Conservation (phyloP, 345 rosid genomes). For the Lenwebbia sp. region DNA sequence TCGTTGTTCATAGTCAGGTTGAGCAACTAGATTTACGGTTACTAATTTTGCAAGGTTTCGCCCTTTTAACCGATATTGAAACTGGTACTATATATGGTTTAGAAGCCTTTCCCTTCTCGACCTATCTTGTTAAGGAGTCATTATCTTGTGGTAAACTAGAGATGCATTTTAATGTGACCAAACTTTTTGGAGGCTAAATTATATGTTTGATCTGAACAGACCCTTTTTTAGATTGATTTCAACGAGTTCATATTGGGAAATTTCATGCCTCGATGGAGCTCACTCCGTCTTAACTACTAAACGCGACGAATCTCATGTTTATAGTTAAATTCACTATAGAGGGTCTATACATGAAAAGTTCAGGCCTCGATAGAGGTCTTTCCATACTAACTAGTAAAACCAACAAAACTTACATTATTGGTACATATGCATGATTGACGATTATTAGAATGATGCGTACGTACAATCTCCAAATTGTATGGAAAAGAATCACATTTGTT, state of each 20-base stretch:
- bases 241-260: neutral
- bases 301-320: neutral
- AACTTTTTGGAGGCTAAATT: neutral
- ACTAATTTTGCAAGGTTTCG: too few relatives aligned
- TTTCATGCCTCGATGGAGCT: neutral
- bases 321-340: neutral
- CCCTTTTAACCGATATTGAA: too few relatives aligned
- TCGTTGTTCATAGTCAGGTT: too few relatives aligned
- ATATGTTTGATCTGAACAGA: neutral
- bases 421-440: neutral
- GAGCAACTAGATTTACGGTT: too few relatives aligned
- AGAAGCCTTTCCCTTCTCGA: neutral
- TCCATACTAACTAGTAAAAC: neutral
- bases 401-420: neutral
- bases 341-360: neutral
- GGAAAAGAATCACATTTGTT: neutral
- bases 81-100: neutral
- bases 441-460: neutral
- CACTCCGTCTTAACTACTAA: neutral
- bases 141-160: neutral
- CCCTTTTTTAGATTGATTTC: neutral
- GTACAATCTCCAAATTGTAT: neutral
- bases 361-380: neutral
- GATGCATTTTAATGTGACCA: neutral
- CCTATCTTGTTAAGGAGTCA: neutral